A percentile compares a stretch with the other conserved stretches of the same genome.
These are phyloP conservation scores for Manihot esculenta DNA, from an alignment of 441 rosid species.

Conservation along the genomic window DNA sequence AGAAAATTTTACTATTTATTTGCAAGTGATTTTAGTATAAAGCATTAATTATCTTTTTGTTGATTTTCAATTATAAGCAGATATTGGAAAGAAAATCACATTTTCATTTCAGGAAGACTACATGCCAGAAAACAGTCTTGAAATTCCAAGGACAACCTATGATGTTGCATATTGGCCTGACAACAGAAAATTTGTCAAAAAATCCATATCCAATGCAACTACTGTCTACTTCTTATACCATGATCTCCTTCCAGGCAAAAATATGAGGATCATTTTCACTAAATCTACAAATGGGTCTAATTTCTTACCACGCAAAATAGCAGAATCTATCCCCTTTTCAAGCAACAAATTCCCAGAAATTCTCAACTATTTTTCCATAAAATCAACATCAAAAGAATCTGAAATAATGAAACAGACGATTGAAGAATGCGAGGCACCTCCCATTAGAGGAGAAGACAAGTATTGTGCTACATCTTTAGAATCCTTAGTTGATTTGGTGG, in stretches of 20 bases:
- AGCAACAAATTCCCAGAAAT: neutral
- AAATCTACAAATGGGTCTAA: neutral
- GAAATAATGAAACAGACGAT: neutral
- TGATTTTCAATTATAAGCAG: neutral
- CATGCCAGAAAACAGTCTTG: too few relatives aligned
- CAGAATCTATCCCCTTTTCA: neutral
- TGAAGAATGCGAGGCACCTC: neutral
- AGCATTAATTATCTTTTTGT: too few relatives aligned
- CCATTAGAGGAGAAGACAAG: neutral
- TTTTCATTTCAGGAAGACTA: neutral
- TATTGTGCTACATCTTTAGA: neutral
- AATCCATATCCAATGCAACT: neutral
- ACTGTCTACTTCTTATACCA: neutral
- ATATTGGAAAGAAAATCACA: neutral
- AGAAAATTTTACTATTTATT: too few relatives aligned
- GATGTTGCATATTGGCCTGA: neutral
- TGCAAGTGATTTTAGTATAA: too few relatives aligned
- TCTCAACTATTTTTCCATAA: neutral
- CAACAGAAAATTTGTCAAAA: neutral
- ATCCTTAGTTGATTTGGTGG: neutral
- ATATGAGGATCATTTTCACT: neutral
- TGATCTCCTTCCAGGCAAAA: neutral
- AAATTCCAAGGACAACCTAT: neutral
- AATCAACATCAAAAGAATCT: neutral
- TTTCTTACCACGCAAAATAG: neutral